Evolutionary conservation across 2,329 filamentous ascomycete species (phyloP).

Genomic region (Aspergillus nomiae): DNA sequence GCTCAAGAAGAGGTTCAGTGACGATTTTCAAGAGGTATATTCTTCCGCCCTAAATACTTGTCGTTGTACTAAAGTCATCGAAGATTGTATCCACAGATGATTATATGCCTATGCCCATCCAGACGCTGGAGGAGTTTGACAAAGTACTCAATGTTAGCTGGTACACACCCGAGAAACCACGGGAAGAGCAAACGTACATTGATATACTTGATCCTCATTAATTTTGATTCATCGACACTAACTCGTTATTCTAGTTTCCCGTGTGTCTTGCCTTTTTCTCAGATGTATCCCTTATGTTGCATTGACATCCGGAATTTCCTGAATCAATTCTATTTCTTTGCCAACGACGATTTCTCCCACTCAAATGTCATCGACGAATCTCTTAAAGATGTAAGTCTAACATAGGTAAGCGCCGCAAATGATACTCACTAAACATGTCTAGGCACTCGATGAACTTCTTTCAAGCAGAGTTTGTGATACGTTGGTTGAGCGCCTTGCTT

Average conservation of each 20-base stretch:
- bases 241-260: conserved; percentile 66
- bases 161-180: conserved; percentile 82
- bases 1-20: conserved; percentile 86
- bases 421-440: conserved; percentile 16
- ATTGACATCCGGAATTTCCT: conserved; percentile 97
- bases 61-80: conserved; percentile 12
- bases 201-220: conserved; percentile 16
- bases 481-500: conserved; percentile 82
- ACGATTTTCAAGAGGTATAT: conserved; percentile 86
- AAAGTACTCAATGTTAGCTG: conserved; percentile 96
- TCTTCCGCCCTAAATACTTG: not conserved
- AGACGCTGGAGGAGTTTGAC: conserved; percentile 85
- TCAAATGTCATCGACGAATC: conserved; percentile 89
- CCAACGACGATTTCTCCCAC: conserved; percentile 92
- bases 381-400: conserved; percentile 66
- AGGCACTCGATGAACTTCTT: conserved; percentile 93
- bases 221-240: not conserved
- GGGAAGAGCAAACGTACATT: conserved; percentile 71
- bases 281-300: conserved; percentile 98
- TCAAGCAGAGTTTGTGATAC: conserved; percentile 89
- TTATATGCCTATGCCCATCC: conserved; percentile 99
- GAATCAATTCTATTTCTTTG: conserved; percentile 98
- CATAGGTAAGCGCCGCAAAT: too few species aligned
- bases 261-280: conserved; percentile 93
- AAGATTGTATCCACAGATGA: conserved; percentile 84